phyloP scores from a whole-genome alignment of 257 asterid genomes.

The Fraxinus excelsior region DNA sequence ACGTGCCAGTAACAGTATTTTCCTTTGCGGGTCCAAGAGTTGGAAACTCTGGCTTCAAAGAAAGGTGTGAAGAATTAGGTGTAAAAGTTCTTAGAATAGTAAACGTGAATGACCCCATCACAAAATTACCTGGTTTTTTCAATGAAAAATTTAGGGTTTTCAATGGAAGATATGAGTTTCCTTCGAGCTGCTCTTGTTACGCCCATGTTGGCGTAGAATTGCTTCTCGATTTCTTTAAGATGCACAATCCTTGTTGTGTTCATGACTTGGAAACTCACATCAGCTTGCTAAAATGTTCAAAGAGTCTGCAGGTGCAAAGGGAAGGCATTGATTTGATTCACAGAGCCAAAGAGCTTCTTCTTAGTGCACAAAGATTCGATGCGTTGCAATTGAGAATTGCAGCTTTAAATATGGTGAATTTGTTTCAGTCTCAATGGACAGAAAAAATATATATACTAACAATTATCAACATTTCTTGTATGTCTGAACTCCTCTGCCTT shows the following conservation, averaged over 20 bases:
- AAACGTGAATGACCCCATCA: slow-evolving; percentile 65
- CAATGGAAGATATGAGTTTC: slow-evolving; percentile 37
- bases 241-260: slow-evolving; percentile 65
- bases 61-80: slow-evolving; percentile 66
- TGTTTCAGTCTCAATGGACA: slow-evolving; percentile 46
- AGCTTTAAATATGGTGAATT: slow-evolving; percentile 37
- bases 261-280: slow-evolving; percentile 63
- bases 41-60: slow-evolving; percentile 63
- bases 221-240: slow-evolving; percentile 56
- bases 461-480: not conserved
- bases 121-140: slow-evolving; percentile 66
- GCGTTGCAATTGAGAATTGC: slow-evolving; percentile 39
- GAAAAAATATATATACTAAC: not conserved
- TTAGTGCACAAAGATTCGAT: slow-evolving; percentile 23
- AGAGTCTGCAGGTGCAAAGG: slow-evolving; percentile 19
- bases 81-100: slow-evolving; percentile 59
- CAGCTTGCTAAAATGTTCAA: slow-evolving; percentile 43
- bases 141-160: slow-evolving; percentile 58
- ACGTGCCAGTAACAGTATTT: slow-evolving; percentile 55
- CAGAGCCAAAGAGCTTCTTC: slow-evolving; percentile 38
- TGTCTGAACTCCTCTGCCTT: not conserved
- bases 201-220: slow-evolving; percentile 70
- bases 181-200: slow-evolving; percentile 59
- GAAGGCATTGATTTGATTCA: slow-evolving; percentile 25
- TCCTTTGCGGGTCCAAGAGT: slow-evolving; percentile 83